Evolutionary conservation across 495 filamentous ascomycete species (phyloP).

Genomic region (Talaromyces trachyspermus): DNA sequence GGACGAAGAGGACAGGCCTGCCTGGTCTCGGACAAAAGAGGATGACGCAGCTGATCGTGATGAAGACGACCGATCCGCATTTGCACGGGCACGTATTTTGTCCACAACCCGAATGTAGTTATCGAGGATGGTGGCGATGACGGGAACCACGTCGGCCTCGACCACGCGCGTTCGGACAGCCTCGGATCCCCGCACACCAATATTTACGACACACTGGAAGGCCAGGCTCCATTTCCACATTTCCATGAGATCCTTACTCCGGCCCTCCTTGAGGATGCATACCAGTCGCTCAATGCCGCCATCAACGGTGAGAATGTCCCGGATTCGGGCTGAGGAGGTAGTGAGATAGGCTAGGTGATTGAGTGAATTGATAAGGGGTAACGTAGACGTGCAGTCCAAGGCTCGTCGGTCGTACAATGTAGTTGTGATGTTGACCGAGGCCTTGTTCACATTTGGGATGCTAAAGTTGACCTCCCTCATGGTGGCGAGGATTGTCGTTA

Average conservation of each 20-base stretch:
- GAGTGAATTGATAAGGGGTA: constrained; percentile 95
- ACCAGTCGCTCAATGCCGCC: constrained; percentile 93
- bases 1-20: constrained; percentile 20
- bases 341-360: constrained; percentile 98
- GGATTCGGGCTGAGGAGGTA: constrained; percentile 94
- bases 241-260: constrained; percentile 96
- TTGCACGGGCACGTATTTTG: constrained; percentile 75
- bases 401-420: constrained; percentile 95
- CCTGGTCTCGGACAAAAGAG: constrained; percentile 15
- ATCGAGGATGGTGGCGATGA: constrained; percentile 97
- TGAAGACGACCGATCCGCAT: constrained; percentile 48
- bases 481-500: constrained; percentile 19
- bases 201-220: constrained; percentile 98
- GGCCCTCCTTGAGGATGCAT: constrained; percentile 93
- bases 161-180: constrained; percentile 88
- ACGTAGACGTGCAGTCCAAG: constrained; percentile 94
- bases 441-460: constrained; percentile 99
- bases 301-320: constrained; percentile 96
- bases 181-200: constrained; percentile 93
- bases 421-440: constrained; percentile 96
- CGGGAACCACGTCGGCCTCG: constrained; percentile 97
- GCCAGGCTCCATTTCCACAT: constrained; percentile 99
- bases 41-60: constrained; percentile 27
- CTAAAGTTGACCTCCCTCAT: constrained; percentile 99
- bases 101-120: constrained; percentile 97